These are phyloP conservation scores for Fusarium equiseti DNA, from an alignment of 2,329 filamentous ascomycete genomes.

Conservation along the genomic window DNA sequence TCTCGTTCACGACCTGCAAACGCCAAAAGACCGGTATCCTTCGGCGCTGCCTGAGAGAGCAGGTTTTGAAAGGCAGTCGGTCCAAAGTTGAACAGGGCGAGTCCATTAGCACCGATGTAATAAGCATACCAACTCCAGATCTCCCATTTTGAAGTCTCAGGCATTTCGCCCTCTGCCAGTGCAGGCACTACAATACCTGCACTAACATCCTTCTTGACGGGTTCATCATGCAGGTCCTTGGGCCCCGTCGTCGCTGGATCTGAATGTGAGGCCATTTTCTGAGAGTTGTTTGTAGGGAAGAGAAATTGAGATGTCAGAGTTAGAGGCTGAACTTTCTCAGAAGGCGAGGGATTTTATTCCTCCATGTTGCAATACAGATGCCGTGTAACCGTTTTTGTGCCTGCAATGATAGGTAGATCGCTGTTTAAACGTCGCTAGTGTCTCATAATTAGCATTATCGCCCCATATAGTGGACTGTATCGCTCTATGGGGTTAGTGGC, in stretches of 20 bases:
- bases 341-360: slow-evolving; percentile 23
- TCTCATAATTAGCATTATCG: slow-evolving; percentile 4
- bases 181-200: slow-evolving; percentile 26
- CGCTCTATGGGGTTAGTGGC: slow-evolving; percentile 14
- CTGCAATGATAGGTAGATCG: slow-evolving; percentile 14
- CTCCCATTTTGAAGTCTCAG: slow-evolving; percentile 34
- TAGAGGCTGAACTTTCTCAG: neutral
- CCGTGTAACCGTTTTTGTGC: slow-evolving; percentile 25
- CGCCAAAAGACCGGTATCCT: slow-evolving; percentile 61
- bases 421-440: slow-evolving; percentile 14
- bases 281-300: neutral
- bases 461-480: slow-evolving; percentile 11
- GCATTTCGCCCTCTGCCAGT: slow-evolving; percentile 31
- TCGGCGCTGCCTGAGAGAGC: slow-evolving; percentile 69
- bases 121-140: slow-evolving; percentile 57
- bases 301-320: neutral
- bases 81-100: slow-evolving; percentile 72
- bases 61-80: slow-evolving; percentile 75
- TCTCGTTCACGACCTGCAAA: slow-evolving; percentile 69
- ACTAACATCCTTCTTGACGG: slow-evolving; percentile 7
- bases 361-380: neutral
- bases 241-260: neutral
- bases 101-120: slow-evolving; percentile 76
- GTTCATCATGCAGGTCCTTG: slow-evolving; percentile 10
- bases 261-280: slow-evolving; percentile 5